These are phyloP conservation scores for Phaeoacremonium minimum DNA, from an alignment of 2,329 filamentous ascomycete species.

Conservation along the genomic window DNA sequence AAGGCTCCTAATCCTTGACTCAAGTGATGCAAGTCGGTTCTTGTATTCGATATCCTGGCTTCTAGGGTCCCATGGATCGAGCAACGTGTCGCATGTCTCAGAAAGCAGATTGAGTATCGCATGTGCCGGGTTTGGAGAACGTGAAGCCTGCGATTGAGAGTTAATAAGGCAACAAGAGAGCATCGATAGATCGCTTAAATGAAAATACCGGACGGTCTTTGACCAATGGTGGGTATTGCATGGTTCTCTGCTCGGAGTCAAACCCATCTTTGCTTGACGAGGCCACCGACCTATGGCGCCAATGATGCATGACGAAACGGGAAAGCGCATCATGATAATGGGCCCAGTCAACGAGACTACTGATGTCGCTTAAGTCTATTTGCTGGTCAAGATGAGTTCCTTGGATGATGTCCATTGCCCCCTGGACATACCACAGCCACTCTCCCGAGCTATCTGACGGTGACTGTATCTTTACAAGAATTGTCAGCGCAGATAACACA, in stretches of 20 bases:
- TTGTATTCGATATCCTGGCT: constrained; percentile 9
- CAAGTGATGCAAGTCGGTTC: constrained; percentile 8
- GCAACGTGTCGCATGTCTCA: constrained; percentile 14
- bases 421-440: constrained; percentile 20
- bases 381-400: constrained; percentile 6
- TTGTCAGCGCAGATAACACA: no score
- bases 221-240: background rate
- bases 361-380: constrained; percentile 4
- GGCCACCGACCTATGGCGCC: constrained; percentile 11
- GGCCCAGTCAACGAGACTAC: constrained; percentile 19
- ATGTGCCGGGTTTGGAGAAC: constrained; percentile 9
- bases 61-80: constrained; percentile 13
- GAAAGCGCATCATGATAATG: constrained; percentile 21
- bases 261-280: background rate
- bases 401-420: constrained; percentile 14
- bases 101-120: constrained; percentile 14
- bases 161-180: background rate
- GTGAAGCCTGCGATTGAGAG: constrained; percentile 1
- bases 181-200: background rate
- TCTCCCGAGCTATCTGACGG: constrained; percentile 17
- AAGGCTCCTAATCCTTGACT: constrained; percentile 6
- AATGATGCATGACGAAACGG: constrained; percentile 20
- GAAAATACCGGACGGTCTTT: constrained; percentile 6
- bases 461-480: constrained; percentile 12
- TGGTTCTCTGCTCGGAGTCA: background rate